Evolutionary conservation across 176 grass and related monocot genomes (phyloP).

Genomic region (Themeda triandra): DNA sequence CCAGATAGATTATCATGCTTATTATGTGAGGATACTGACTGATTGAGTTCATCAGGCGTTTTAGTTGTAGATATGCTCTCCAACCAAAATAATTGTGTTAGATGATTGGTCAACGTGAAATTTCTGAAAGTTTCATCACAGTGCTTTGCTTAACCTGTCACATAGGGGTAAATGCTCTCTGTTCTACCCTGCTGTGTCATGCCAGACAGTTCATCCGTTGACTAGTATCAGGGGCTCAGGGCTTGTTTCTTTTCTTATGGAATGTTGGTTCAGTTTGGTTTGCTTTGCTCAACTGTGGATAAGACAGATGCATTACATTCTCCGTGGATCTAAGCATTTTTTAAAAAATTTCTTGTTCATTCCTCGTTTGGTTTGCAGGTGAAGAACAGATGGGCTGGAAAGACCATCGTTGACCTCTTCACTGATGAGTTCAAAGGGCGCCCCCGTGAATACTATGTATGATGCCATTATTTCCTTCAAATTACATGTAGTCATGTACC

Average conservation of each 20-base stretch:
- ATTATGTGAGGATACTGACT: neutral
- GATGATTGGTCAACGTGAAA: neutral
- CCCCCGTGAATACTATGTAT: constrained; percentile 77
- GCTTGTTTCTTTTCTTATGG: neutral
- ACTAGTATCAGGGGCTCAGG: neutral
- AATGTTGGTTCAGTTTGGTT: neutral
- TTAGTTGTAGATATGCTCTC: neutral
- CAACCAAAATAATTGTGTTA: neutral
- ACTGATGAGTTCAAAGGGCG: constrained; percentile 93
- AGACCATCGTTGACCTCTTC: constrained; percentile 96
- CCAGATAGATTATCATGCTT: neutral
- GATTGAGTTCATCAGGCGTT: neutral
- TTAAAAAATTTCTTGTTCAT: neutral
- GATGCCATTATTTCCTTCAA: neutral
- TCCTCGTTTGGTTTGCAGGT: constrained; percentile 45
- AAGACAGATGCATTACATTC: neutral
- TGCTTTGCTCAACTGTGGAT: neutral
- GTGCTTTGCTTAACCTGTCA: neutral
- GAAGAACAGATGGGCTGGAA: constrained; percentile 89
- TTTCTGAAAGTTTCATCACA: neutral
- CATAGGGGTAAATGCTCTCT: neutral
- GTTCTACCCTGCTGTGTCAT: neutral
- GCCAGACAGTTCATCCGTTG: neutral
- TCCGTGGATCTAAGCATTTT: neutral
- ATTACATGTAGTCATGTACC: neutral